phyloP scores from a whole-genome alignment of 352 stramenopile genomes.

The Phytophthora hybrid region DNA sequence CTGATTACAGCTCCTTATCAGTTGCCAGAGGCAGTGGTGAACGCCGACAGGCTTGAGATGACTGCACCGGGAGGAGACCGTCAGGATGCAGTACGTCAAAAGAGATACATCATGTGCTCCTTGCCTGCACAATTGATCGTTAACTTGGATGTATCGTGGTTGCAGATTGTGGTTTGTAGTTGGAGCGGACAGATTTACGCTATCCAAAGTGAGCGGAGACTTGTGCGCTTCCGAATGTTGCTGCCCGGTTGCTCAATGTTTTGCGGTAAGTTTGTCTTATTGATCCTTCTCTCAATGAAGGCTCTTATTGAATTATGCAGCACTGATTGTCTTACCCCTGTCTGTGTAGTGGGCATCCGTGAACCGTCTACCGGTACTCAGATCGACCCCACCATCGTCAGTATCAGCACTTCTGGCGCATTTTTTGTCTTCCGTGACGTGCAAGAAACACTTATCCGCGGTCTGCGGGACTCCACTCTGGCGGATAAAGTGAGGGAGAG shows the following conservation, averaged over 20 bases:
- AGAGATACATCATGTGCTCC: background rate
- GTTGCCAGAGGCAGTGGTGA: slow-evolving; percentile 62
- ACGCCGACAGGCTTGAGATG: slow-evolving; percentile 59
- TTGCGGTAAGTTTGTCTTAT: slow-evolving; percentile 49
- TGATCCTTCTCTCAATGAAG: background rate
- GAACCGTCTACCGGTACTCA: slow-evolving; percentile 38
- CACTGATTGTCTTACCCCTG: background rate
- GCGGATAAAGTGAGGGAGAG: slow-evolving; percentile 49
- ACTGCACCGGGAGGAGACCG: slow-evolving; percentile 29
- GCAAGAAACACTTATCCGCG: slow-evolving; percentile 51
- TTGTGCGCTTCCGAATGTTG: slow-evolving; percentile 73
- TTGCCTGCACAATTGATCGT: background rate
- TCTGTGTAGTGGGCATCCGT: slow-evolving; percentile 42
- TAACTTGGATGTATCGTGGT: slow-evolving; percentile 11
- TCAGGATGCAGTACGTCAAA: slow-evolving; percentile 43
- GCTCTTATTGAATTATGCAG: background rate
- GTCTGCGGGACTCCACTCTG: slow-evolving; percentile 50
- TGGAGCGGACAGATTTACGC: slow-evolving; percentile 76
- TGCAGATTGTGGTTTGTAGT: slow-evolving; percentile 71
- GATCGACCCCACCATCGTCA: slow-evolving; percentile 56
- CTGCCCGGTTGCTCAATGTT: slow-evolving; percentile 71
- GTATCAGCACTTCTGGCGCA: slow-evolving; percentile 71
- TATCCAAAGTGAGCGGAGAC: slow-evolving; percentile 48
- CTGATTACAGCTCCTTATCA: slow-evolving; percentile 22
- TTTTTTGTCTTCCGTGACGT: slow-evolving; percentile 72